Base-by-base conservation (phyloP, 306 rosid species). In the Malus sylvestris region DNA sequence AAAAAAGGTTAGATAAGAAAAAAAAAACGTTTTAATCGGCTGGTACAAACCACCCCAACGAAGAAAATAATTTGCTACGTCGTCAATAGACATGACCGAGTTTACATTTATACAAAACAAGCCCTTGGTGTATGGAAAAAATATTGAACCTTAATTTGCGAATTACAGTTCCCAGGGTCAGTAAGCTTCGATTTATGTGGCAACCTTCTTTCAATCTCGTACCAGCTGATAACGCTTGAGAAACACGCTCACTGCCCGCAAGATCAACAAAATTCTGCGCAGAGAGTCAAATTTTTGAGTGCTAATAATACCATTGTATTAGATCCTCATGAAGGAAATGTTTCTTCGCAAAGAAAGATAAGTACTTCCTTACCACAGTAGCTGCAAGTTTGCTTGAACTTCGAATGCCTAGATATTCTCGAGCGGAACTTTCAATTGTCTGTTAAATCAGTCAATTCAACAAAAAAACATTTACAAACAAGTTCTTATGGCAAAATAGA, bases 191-290 rank as follows among this genome's bases (percentile, higher is more conserved):
- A 81, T 92, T 94, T 72, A 94, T 94, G 87, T 94, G 96, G 83
- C 91, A 84, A 30, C 98, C 97, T 89, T 94, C 98, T 82, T 96
- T 94, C 80, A 94, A 73, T 85, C 95, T 90, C 78, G 93, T 40
- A 53, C 97, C 96, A 32, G 85, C 94, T 53, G 98, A 89, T 75
- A 84, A 60, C 44, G 96, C 66, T 79, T 92, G 98, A 88, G 97
- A 82, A 87, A 93, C 87, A 46, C 97, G 97, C 78, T 94, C 98
- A 52, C 96, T 94, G 25, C 98, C 98, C 6, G 98, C 97, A 69
- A 91, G 89, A 85, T 91, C 98, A 68, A 91, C 98, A 81, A 94
- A 92, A 82, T 89, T 90, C 97, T 94, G 95, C 44, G 63, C 64
- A 78, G 71, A 69, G 62, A 79, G 62, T 60, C 63, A 70, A 67